Base-by-base conservation (phyloP, 495 filamentous ascomycete species). In the Aspergillus kassunensis region DNA sequence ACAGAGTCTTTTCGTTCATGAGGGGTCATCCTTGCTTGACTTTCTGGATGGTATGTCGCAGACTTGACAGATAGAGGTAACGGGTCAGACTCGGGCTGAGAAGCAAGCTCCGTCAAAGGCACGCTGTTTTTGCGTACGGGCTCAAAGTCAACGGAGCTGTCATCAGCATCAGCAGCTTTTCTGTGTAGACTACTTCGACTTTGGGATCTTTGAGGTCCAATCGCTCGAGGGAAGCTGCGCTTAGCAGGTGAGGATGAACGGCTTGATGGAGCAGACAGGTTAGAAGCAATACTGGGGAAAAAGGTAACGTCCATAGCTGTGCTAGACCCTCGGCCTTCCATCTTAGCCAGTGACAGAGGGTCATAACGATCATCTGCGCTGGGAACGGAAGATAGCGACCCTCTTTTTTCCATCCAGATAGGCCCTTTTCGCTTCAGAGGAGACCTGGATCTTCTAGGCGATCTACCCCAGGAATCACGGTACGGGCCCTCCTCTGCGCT, bases 281-380 rank as follows among this genome's bases (percentile, higher is more conserved):
- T 80, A 30, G 76, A 77, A 10, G 78, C 72, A 54, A 83, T 80
- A 51, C 79, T 81, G 5, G 81, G 81, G 46, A 81, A 74, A 41
- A 75, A 74, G n/a, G 64, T 55, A 16, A 63, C 44, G 11, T 68
- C 61, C n/a, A 63, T 56, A 15, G 77, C 76, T 45, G 78, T 77
- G 52, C 68, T 75, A 12, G 78, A 72, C 19, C 67, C 72, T 8
- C 70, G 78, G 44, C 61, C 68, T 34, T 79, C 77, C 43, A 72
- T 60, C 15, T 67, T 78, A 20, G 80, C 75, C 2, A 76, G 56
- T 20, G 67, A 65, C 30, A 76, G 62, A 42, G 56, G 59, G 39
- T 68, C 66, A 13, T 62, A 63, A 35, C 63, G 63, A 31, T 70
- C 65, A 16, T 70, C 71, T 10, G 59, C 16, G 51, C 71, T 76